These are phyloP conservation scores for Ajuga reptans DNA, from an alignment of 305 asterid species.

Conservation along the genomic window DNA sequence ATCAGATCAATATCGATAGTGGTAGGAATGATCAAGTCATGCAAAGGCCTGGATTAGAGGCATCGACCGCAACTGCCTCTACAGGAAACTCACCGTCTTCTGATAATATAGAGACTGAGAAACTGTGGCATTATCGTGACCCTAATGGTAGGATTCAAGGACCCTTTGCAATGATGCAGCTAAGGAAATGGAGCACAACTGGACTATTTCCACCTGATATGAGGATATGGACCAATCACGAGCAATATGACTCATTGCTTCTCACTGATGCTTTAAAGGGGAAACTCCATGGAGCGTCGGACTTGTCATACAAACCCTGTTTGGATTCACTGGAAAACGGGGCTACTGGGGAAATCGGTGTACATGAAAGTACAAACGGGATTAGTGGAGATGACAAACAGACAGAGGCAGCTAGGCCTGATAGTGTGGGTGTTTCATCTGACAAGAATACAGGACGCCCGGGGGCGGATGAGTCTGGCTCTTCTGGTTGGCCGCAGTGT, in stretches of 20 bases:
- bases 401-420: conserved; percentile 19
- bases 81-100: conserved; percentile 31
- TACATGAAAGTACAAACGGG: conserved; percentile 22
- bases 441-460: conserved; percentile 26
- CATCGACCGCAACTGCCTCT: conserved; percentile 30
- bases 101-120: conserved; percentile 54
- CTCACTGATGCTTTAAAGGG: conserved; percentile 60
- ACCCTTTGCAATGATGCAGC: conserved; percentile 81
- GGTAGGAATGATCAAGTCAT: conserved; percentile 35
- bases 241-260: conserved; percentile 64
- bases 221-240: conserved; percentile 86
- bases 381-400: conserved; percentile 19
- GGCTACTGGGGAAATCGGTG: conserved; percentile 26
- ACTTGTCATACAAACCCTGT: conserved; percentile 31
- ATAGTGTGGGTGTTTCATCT: conserved; percentile 19
- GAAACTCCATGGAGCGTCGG: conserved; percentile 43
- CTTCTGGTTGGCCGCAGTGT: conserved; percentile 36
- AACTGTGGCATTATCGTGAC: conserved; percentile 94
- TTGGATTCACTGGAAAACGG: conserved; percentile 31
- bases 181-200: conserved; percentile 75
- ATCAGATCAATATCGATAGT: conserved; percentile 25
- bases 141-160: conserved; percentile 89
- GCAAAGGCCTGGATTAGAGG: conserved; percentile 40
- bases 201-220: conserved; percentile 78
- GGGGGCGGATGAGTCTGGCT: conserved; percentile 34